Base-by-base conservation (phyloP, 208 protist species). In the Trypanosomatidae sp. region DNA sequence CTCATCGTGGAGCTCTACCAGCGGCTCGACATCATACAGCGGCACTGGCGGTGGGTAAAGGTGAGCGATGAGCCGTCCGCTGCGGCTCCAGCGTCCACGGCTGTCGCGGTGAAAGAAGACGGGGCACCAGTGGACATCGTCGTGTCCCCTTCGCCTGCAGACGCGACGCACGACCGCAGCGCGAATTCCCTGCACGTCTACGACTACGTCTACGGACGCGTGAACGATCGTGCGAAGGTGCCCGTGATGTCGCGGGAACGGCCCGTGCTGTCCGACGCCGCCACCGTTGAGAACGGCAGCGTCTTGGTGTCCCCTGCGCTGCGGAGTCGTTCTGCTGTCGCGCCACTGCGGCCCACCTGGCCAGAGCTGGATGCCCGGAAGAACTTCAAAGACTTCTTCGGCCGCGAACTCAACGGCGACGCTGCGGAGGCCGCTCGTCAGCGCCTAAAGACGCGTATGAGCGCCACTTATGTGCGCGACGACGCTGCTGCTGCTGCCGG, bases 1-100 rank as follows among this genome's bases (percentile, higher is more conserved):
- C 60, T 96, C n/a, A 88, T 94, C 59, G 79, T 88, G 59, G 83
- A 91, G 55, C 77, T 96, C 39, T 93, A 91, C 47, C 85, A 96
- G 69, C 53, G 77, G 39, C 81, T 92, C 17, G 89, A 82, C 7
- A 62, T 96, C 6, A 60, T 93, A 25, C 74, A 79, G 70, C 71
- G 73, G 0, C 77, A 64, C 66, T 82, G 80, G 78, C 81, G 80
- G 36, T 87, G 83, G 80, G 85, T 82, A 22, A 77, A 75, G 0
- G 47, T 87, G 25, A 47, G 50, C 17, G 44, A 19, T 0, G 55
- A 25, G 1, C 30, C 76, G 22, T 49, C 43, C 0, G 52, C 66
- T 10, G 17, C 25, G 17, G 10, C 56, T 7, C 44, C 69, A 22
- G 25, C 53, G 19, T 22, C 58, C 25, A 50, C 69, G 25, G 58